A percentile compares a stretch with the other conserved stretches of the same genome.
phyloP scores from a whole-genome alignment of 768 basidiomycete species.

The Collybia sordida region DNA sequence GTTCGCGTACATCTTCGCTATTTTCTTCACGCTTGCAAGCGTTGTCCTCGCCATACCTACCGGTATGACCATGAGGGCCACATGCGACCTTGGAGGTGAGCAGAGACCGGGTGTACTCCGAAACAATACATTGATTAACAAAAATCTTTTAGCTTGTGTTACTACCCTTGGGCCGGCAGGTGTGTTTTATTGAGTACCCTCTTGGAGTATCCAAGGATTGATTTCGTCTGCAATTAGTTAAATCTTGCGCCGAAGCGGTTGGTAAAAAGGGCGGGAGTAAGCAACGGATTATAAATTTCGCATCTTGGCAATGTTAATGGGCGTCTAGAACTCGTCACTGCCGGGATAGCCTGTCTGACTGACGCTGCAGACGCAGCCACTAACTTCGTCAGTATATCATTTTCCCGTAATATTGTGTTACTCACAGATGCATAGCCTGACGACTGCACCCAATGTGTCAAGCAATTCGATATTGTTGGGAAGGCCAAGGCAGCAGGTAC shows the following conservation, averaged over 20 bases:
- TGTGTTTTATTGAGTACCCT: not conserved
- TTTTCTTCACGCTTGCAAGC: too few relatives aligned
- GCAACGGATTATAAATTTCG: not conserved
- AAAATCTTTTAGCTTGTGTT: not conserved
- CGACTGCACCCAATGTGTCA: too few relatives aligned
- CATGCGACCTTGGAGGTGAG: not conserved
- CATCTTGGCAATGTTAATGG: not conserved
- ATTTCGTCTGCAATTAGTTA: not conserved
- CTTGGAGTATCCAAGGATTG: not conserved
- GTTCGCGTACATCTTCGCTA: not conserved
- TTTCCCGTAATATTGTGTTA: too few relatives aligned
- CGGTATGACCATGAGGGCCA: too few relatives aligned
- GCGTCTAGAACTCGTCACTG: not conserved
- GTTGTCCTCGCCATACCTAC: too few relatives aligned
- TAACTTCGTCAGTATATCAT: too few relatives aligned
- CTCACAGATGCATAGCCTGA: too few relatives aligned
- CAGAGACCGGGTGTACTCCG: not conserved
- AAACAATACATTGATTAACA: not conserved
- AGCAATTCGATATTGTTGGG: too few relatives aligned
- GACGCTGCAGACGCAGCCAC: too few relatives aligned
- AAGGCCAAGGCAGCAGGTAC: too few relatives aligned
- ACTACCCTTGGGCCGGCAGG: conserved; percentile 3
- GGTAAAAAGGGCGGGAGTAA: conserved; percentile 1
- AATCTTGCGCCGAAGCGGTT: conserved; percentile 1
- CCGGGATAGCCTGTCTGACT: conserved; percentile 1